Conservation (phyloP, 768 basidiomycete species). For the Suillus clintonianus region DNA sequence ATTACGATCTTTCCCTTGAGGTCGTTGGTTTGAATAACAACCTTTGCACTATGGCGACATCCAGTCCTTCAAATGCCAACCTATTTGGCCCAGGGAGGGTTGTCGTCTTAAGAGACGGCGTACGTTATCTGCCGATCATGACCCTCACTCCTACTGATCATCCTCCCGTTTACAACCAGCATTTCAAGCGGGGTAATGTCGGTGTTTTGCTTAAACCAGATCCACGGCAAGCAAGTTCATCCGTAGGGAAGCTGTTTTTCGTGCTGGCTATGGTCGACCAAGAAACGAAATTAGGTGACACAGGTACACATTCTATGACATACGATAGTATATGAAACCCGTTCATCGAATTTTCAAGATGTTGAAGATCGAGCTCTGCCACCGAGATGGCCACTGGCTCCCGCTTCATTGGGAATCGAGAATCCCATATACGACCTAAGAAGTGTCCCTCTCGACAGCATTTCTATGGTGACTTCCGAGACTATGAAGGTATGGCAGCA, state of each 20-base stretch:
- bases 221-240: conserved; percentile 47
- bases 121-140: conserved; percentile 37
- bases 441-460: conserved; percentile 67
- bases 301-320: conserved; percentile 40
- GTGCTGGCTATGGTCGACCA: conserved; percentile 72
- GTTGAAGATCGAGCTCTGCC: conserved; percentile 55
- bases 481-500: conserved; percentile 61
- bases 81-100: conserved; percentile 73
- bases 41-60: conserved; percentile 60
- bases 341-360: conserved; percentile 43
- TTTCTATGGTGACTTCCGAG: conserved; percentile 71
- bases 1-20: conserved; percentile 71
- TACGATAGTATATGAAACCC: background rate
- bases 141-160: background rate
- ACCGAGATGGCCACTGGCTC: conserved; percentile 76
- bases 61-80: conserved; percentile 67
- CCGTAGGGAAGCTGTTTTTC: conserved; percentile 58
- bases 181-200: conserved; percentile 68
- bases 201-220: conserved; percentile 74
- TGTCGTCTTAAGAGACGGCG: conserved; percentile 79
- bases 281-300: conserved; percentile 54
- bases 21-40: conserved; percentile 63
- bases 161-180: conserved; percentile 43
- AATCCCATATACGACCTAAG: conserved; percentile 67
- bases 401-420: conserved; percentile 47